Evolutionary conservation across 2,329 filamentous ascomycete species (phyloP).

Genomic region (Epichloe aotearoae): DNA sequence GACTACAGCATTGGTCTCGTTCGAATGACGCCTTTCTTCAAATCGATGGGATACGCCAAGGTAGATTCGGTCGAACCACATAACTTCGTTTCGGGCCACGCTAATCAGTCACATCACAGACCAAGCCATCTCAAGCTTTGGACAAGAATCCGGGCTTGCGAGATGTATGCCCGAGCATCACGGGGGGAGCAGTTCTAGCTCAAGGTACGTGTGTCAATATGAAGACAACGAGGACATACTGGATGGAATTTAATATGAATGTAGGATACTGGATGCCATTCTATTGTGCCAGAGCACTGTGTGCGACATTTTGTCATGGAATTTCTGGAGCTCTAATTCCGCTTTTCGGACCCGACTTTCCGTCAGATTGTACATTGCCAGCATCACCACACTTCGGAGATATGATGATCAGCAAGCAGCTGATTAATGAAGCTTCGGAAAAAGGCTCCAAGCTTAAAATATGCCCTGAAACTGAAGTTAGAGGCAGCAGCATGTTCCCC

Average conservation of each 20-base stretch:
- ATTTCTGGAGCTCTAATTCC: constrained; percentile 82
- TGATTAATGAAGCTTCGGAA: constrained; percentile 38
- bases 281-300: constrained; percentile 70
- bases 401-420: constrained; percentile 49
- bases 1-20: constrained; percentile 93
- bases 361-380: constrained; percentile 53
- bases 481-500: neutral
- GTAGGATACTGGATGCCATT: constrained; percentile 96
- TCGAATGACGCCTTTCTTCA: constrained; percentile 89
- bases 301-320: constrained; percentile 74
- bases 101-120: constrained; percentile 38
- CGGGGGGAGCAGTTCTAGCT: constrained; percentile 75
- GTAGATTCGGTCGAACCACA: constrained; percentile 28
- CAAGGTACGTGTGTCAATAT: constrained; percentile 51
- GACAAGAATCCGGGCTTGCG: constrained; percentile 66
- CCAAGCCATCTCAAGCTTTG: constrained; percentile 73
- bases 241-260: constrained; percentile 6
- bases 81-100: constrained; percentile 6
- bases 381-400: constrained; percentile 49
- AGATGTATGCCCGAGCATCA: constrained; percentile 89
- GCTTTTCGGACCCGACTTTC: constrained; percentile 76
- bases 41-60: constrained; percentile 78
- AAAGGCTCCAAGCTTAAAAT: constrained; percentile 23
- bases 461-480: neutral
- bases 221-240: neutral